These are phyloP conservation scores for Xylariaceae sp. DNA, from an alignment of 2,329 filamentous ascomycete genomes.

Conservation along the genomic window DNA sequence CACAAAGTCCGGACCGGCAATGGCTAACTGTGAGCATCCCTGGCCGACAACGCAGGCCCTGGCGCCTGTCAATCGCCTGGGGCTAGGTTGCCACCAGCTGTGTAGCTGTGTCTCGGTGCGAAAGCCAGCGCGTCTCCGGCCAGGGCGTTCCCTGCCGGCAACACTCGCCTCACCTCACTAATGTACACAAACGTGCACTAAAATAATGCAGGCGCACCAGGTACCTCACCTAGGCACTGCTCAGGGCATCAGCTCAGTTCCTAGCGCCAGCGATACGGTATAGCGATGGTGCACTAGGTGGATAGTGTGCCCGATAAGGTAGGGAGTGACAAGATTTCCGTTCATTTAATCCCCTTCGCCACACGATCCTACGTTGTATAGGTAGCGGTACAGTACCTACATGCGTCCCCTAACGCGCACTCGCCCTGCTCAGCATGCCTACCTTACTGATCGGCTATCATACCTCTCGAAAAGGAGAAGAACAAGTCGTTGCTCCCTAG, in stretches of 20 bases:
- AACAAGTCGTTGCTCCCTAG: no score
- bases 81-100: not conserved
- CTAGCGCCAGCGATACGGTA: not conserved
- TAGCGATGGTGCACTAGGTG: not conserved
- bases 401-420: not conserved
- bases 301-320: not conserved
- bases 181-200: not conserved
- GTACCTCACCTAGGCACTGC: not conserved
- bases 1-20: not conserved
- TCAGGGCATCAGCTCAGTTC: not conserved
- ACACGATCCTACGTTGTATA: not conserved
- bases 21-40: not conserved
- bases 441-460: not conserved
- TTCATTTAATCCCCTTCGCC: not conserved
- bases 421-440: not conserved
- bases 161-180: not conserved
- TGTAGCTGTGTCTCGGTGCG: not conserved
- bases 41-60: not conserved
- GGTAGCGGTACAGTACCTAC: not conserved
- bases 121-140: not conserved
- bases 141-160: not conserved
- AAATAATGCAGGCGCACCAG: no score
- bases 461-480: no score
- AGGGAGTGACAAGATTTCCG: slow-evolving; percentile 1
- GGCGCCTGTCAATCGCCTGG: not conserved